These are phyloP conservation scores for Kluyveromyces nonfermentans DNA, from an alignment of 805 yeast species.

Conservation along the genomic window DNA sequence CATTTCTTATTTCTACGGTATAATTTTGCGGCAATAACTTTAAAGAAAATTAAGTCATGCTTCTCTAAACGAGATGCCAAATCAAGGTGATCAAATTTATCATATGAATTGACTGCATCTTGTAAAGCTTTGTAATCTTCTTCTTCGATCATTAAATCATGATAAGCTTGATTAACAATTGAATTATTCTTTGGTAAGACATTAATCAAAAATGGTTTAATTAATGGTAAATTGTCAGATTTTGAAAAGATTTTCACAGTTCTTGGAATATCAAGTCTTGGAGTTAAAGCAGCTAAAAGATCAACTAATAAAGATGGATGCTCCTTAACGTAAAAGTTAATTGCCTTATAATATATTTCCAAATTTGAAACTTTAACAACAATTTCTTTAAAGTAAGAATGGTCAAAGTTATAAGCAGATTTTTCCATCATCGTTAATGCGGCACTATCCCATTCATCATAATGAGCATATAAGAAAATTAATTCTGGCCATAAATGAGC, in stretches of 20 bases:
- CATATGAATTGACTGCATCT: slow-evolving; percentile 79
- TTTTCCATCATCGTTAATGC: slow-evolving; percentile 93
- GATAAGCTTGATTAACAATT: slow-evolving; percentile 90
- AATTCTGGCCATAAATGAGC: slow-evolving; percentile 96
- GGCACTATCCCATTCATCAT: slow-evolving; percentile 99
- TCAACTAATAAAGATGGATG: slow-evolving; percentile 89
- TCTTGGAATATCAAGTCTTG: slow-evolving; percentile 89
- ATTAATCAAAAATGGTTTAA: slow-evolving; percentile 88
- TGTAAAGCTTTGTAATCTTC: slow-evolving; percentile 88
- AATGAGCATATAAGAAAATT: slow-evolving; percentile 92
- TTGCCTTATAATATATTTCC: slow-evolving; percentile 95
- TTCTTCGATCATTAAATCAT: slow-evolving; percentile 90
- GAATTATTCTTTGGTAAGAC: slow-evolving; percentile 86
- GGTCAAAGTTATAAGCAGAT: slow-evolving; percentile 88
- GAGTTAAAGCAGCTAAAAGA: slow-evolving; percentile 69
- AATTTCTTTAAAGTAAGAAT: slow-evolving; percentile 86
- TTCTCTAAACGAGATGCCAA: slow-evolving; percentile 88
- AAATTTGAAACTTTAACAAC: slow-evolving; percentile 90
- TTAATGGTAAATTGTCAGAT: slow-evolving; percentile 91
- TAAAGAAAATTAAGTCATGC: slow-evolving; percentile 83
- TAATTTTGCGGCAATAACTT: slow-evolving; percentile 91
- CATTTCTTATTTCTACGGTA: slow-evolving; percentile 93
- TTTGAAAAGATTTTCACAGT: slow-evolving; percentile 91
- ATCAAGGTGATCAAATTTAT: slow-evolving; percentile 85
- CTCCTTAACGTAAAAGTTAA: slow-evolving; percentile 85